phyloP scores from a whole-genome alignment of 2,329 filamentous ascomycete species.

The Stemphylium beticola region DNA sequence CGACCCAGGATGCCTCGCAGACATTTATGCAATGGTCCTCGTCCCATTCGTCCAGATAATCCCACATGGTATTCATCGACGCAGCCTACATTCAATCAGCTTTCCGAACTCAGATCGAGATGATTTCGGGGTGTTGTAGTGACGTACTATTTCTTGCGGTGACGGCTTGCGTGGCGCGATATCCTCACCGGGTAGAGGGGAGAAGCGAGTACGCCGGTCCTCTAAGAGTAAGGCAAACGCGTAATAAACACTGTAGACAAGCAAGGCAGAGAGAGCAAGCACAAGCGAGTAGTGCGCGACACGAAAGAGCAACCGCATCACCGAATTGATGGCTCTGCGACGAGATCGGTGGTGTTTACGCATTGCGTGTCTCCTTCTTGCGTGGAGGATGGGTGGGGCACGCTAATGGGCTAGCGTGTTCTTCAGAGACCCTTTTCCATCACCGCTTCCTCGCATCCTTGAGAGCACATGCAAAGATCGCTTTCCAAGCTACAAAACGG shows the following conservation, averaged over 20 bases:
- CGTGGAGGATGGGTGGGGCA: slow-evolving; percentile 3
- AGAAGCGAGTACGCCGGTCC: not conserved
- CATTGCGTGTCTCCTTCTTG: not conserved
- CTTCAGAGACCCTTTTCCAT: not conserved
- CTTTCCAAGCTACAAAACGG: not conserved
- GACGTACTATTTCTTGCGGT: slow-evolving; percentile 14
- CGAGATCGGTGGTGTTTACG: not conserved
- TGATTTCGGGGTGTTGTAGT: not conserved
- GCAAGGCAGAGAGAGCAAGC: not conserved
- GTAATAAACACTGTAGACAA: slow-evolving; percentile 12
- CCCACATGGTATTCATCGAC: slow-evolving; percentile 26
- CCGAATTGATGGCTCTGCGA: not conserved
- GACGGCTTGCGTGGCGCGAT: slow-evolving; percentile 8
- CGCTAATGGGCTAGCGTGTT: slow-evolving; percentile 5
- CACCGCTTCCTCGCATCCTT: not conserved
- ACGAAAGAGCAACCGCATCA: slow-evolving; percentile 9
- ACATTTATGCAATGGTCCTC: slow-evolving; percentile 22
- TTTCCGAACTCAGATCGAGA: not conserved
- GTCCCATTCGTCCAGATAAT: slow-evolving; percentile 22
- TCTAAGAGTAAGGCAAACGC: slow-evolving; percentile 7
- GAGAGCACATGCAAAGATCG: not conserved
- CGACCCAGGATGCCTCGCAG: slow-evolving; percentile 23
- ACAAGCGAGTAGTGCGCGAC: slow-evolving; percentile 10
- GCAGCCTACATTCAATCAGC: slow-evolving; percentile 12
- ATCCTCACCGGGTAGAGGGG: not conserved